Conservation (phyloP, 2,329 filamentous ascomycete species). For the Dendryphion nanum region DNA sequence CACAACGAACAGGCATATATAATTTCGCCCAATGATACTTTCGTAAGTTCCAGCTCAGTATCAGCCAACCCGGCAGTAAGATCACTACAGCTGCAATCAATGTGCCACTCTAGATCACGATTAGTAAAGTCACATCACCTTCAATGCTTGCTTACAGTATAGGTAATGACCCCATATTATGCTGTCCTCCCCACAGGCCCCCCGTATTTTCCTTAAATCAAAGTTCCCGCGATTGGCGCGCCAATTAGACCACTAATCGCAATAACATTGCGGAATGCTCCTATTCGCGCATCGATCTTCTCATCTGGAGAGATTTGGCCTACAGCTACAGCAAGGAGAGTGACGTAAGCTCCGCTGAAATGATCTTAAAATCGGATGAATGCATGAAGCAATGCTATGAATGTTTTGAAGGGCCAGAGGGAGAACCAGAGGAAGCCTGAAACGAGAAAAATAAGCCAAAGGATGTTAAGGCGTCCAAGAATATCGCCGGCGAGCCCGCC, state of each 20-base stretch:
- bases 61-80: too few species aligned
- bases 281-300: constrained; percentile 67
- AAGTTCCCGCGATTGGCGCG: constrained; percentile 62
- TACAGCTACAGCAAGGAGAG: constrained; percentile 61
- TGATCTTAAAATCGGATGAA: constrained; percentile 71
- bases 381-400: constrained; percentile 59
- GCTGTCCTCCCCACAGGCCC: too few species aligned
- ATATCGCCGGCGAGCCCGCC: constrained; percentile 54
- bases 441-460: constrained; percentile 49
- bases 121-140: too few species aligned
- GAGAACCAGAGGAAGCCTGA: constrained; percentile 49
- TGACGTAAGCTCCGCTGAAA: constrained; percentile 64
- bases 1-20: too few species aligned
- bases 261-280: constrained; percentile 61
- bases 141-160: too few species aligned
- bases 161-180: too few species aligned
- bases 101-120: too few species aligned
- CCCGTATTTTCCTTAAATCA: constrained; percentile 28
- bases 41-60: too few species aligned
- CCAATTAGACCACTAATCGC: constrained; percentile 66
- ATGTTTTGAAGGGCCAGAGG: constrained; percentile 52
- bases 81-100: too few species aligned
- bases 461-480: constrained; percentile 54
- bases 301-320: constrained; percentile 70
- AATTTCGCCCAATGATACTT: too few species aligned